Conservation (phyloP, 2,329 filamentous ascomycete genomes). For the Cladophialophora carrionii region DNA sequence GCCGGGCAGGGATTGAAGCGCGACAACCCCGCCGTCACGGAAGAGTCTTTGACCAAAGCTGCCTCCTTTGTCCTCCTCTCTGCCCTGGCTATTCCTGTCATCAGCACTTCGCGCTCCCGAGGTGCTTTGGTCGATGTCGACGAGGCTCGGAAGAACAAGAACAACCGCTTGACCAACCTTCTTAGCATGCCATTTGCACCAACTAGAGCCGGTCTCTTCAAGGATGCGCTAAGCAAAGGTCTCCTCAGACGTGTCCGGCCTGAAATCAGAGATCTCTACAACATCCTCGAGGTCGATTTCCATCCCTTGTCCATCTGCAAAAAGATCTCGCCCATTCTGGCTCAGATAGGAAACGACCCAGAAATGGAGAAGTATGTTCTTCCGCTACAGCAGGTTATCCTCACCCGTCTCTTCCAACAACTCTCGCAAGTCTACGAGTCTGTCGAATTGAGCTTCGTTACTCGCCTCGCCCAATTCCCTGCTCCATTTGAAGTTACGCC, state of each 20-base stretch:
- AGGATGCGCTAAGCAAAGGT: slow-evolving; percentile 92
- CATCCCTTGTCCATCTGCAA: slow-evolving; percentile 98
- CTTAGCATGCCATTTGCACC: slow-evolving; percentile 90
- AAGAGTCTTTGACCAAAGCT: slow-evolving; percentile 88
- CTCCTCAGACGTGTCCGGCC: slow-evolving; percentile 88
- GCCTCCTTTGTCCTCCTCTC: slow-evolving; percentile 95
- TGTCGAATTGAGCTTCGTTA: slow-evolving; percentile 89
- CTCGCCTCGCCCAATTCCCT: slow-evolving; percentile 91
- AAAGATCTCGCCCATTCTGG: slow-evolving; percentile 95
- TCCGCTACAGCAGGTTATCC: slow-evolving; percentile 96
- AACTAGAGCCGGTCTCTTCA: slow-evolving; percentile 87
- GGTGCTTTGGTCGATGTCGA: slow-evolving; percentile 96
- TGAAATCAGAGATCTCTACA: slow-evolving; percentile 96
- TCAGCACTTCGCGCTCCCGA: slow-evolving; percentile 94
- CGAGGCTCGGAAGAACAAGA: slow-evolving; percentile 98
- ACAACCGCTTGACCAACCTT: slow-evolving; percentile 92
- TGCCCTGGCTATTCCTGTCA: slow-evolving; percentile 96
- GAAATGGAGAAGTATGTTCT: slow-evolving; percentile 98
- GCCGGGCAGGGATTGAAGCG: slow-evolving; percentile 87
- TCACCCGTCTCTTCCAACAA: slow-evolving; percentile 98
- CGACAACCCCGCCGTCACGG: slow-evolving; percentile 87
- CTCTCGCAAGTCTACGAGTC: slow-evolving; percentile 98
- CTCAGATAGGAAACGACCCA: slow-evolving; percentile 87
- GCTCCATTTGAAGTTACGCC: slow-evolving; percentile 92
- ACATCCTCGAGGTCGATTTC: slow-evolving; percentile 98